Evolutionary conservation across 495 filamentous ascomycete genomes (phyloP).

Genomic region (Podospora sp.): DNA sequence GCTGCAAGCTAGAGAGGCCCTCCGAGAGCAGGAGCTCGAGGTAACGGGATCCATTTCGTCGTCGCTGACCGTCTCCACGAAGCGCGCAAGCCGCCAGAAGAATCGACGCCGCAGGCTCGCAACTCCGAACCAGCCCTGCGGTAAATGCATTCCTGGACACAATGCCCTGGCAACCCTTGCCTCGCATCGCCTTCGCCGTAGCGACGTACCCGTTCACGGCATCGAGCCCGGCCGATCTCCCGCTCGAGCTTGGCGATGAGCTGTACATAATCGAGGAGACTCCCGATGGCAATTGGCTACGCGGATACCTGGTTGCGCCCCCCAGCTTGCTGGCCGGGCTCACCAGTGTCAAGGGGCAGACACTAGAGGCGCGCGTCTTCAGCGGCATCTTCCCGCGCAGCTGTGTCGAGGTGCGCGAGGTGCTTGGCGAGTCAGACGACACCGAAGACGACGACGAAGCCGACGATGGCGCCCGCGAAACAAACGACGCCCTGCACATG

Average conservation of each 20-base stretch:
- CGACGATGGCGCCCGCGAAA: constrained; percentile 35
- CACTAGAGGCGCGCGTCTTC: constrained; percentile 92
- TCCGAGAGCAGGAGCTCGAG: neutral
- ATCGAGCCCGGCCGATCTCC: constrained; percentile 85
- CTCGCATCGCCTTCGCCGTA: constrained; percentile 96
- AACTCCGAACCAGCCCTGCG: neutral
- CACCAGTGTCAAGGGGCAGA: constrained; percentile 89
- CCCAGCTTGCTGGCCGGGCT: constrained; percentile 90
- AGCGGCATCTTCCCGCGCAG: constrained; percentile 93
- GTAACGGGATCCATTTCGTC: neutral
- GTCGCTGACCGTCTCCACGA: neutral
- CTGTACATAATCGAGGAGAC: constrained; percentile 98
- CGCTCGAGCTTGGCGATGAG: constrained; percentile 95
- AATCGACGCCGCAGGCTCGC: neutral
- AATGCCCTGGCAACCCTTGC: constrained; percentile 97
- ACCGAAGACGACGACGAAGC: constrained; percentile 44
- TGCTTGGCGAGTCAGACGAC: constrained; percentile 64
- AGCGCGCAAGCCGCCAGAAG: neutral
- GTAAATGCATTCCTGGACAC: constrained; percentile 40
- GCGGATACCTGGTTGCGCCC: constrained; percentile 92
- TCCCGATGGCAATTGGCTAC: constrained; percentile 81
- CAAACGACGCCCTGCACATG: constrained; percentile 30
- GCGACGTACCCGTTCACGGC: constrained; percentile 91
- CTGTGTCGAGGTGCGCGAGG: constrained; percentile 81
- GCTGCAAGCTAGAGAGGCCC: neutral